A percentile compares a stretch with the other conserved stretches of the same genome.
These are phyloP conservation scores for Takashimella koratensis DNA, from an alignment of 1,284 basidiomycete species.

Conservation along the genomic window DNA sequence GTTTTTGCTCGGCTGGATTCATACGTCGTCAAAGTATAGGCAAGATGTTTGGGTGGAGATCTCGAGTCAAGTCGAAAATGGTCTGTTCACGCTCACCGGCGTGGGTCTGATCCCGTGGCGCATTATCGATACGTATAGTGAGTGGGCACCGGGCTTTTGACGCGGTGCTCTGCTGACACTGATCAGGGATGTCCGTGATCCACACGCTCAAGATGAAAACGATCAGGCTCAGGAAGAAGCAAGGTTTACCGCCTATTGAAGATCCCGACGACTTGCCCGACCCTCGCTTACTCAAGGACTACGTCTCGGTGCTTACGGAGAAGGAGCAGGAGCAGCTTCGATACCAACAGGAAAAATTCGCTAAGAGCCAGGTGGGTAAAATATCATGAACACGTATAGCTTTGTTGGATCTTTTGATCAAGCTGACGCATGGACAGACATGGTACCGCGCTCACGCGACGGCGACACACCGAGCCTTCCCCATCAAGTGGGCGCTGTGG, in stretches of 20 bases:
- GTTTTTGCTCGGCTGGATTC: constrained; percentile 56
- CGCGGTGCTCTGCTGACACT: too few relatives aligned
- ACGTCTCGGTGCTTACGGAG: constrained; percentile 63
- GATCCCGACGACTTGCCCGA: constrained; percentile 75
- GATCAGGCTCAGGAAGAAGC: constrained; percentile 57
- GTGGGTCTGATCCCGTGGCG: constrained; percentile 65
- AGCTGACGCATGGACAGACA: constrained; percentile 57
- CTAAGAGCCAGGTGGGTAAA: constrained; percentile 34
- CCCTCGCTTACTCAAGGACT: constrained; percentile 66
- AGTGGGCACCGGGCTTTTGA: too few relatives aligned
- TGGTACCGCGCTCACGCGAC: constrained; percentile 88
- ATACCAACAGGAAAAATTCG: constrained; percentile 53
- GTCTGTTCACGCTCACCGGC: constrained; percentile 73
- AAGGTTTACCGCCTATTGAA: constrained; percentile 63
- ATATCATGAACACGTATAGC: not conserved
- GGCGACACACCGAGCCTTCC: constrained; percentile 77
- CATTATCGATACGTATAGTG: constrained; percentile 71
- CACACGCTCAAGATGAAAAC: constrained; percentile 66
- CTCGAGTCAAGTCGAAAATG: constrained; percentile 67
- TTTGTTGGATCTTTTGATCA: too few relatives aligned
- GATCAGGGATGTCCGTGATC: constrained; percentile 68
- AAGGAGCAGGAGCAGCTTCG: constrained; percentile 65
- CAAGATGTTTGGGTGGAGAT: constrained; percentile 57
- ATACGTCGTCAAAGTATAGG: constrained; percentile 30
- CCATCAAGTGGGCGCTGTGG: constrained; percentile 59